Percentiles rank a stretch among this genome's conserved stretches.
These are phyloP conservation scores for Blechomonas ayalai DNA, from an alignment of 208 protist species.

Conservation along the genomic window DNA sequence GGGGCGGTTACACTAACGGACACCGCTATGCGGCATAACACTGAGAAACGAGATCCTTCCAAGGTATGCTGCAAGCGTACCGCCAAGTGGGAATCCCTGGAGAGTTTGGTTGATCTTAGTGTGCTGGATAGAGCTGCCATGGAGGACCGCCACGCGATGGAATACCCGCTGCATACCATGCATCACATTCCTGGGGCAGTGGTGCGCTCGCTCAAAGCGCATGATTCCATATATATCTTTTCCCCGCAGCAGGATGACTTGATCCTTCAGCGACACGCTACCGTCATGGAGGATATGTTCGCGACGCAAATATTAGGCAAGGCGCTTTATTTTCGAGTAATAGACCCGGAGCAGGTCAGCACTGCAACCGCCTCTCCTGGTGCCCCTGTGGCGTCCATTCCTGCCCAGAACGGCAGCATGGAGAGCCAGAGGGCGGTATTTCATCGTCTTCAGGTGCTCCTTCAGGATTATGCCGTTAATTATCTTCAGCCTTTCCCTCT, in stretches of 20 bases:
- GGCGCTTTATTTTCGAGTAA: slow-evolving; percentile 49
- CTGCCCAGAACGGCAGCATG: slow-evolving; percentile 5
- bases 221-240: slow-evolving; percentile 33
- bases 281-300: slow-evolving; percentile 15
- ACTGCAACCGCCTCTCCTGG: background rate
- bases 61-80: too few species aligned
- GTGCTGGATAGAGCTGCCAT: too few species aligned
- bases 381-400: background rate
- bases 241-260: slow-evolving; percentile 9
- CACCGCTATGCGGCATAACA: too few species aligned
- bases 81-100: too few species aligned
- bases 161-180: slow-evolving; percentile 36
- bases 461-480: slow-evolving; percentile 25
- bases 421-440: slow-evolving; percentile 4
- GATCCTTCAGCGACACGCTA: slow-evolving; percentile 7
- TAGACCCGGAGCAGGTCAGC: background rate
- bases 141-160: slow-evolving; percentile 9
- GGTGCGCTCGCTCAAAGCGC: slow-evolving; percentile 24
- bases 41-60: too few species aligned
- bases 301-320: slow-evolving; percentile 20
- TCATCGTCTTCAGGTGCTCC: slow-evolving; percentile 13
- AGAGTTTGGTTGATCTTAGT: too few species aligned
- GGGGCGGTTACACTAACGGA: too few species aligned
- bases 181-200: slow-evolving; percentile 37
- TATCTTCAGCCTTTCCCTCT: slow-evolving; percentile 24